Base-by-base conservation (phyloP, 768 basidiomycete species). In the Mycena crocata region DNA sequence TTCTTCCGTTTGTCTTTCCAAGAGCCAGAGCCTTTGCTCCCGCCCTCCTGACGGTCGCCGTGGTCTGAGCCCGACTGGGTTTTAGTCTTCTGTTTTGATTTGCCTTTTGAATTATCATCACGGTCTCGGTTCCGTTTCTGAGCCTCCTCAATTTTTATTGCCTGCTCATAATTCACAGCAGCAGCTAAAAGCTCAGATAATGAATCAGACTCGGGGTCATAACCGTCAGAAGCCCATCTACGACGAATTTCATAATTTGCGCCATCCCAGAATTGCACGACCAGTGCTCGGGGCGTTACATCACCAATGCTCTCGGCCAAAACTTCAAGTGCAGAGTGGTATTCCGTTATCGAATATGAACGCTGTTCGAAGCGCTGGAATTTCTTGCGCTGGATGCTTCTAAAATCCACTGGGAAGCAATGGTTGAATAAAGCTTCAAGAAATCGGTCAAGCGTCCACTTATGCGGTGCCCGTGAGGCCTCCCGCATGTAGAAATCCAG, bases 371-470 rank as follows among this genome's bases (percentile, higher is more conserved):
- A 70, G 5, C 8, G 39, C 5, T 67, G 40, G 45, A 72, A 70
- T 62, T 67, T 57, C 21, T 64, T 48, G 1, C 55, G 66, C 42
- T 70, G 69, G 19, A 68, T 57, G 55, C 64, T 67, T 0, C 58
- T 39, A 55, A 70, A 72, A 40, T 72, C 71, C 0, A 60, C 57
- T 0, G 68, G 71, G 56, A 72, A 72, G 17, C 63, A 35, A n/a
- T 65, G 44, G 30, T 72, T 54, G 24, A 70, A 72, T 1, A 72
- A 28, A 0, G 9, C 59, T 13, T 62, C 58, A 19, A 72, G 67
- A 42, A 66, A 67, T 3, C 52, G 50, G 0, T 48, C 57, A 9
- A 69, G 51, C 1, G 37, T 48, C 37, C 68, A 71, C 17, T 62
- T 57, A 31, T 66, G 60, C 2, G 64, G 45, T 2, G 42, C 19